These are phyloP conservation scores for Pythium brachiatum DNA, from an alignment of 352 stramenopile genomes.

Conservation along the genomic window DNA sequence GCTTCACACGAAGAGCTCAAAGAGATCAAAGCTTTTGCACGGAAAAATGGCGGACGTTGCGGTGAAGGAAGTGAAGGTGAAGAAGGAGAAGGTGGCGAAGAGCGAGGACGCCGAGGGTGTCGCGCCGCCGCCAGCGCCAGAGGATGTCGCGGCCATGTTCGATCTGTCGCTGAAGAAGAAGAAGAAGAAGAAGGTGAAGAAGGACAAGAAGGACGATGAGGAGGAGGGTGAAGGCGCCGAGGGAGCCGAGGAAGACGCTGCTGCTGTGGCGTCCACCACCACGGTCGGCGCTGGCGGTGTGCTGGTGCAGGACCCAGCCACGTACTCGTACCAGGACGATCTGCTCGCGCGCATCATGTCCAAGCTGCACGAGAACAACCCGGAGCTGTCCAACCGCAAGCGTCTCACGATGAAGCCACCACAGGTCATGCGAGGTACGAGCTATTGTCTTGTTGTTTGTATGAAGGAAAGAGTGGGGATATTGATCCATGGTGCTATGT, in stretches of 20 bases:
- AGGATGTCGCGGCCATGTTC: constrained; percentile 89
- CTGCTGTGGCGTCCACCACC: constrained; percentile 34
- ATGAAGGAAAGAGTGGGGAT: background rate
- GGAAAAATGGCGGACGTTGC: constrained; percentile 54
- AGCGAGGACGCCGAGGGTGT: constrained; percentile 42
- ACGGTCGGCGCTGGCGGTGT: constrained; percentile 26
- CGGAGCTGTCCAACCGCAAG: constrained; percentile 95
- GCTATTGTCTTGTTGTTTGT: background rate
- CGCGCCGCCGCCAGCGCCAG: constrained; percentile 50
- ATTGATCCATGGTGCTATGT: background rate
- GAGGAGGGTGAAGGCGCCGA: constrained; percentile 31
- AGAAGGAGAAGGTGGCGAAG: constrained; percentile 26
- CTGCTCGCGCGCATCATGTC: constrained; percentile 93
- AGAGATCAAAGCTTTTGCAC: background rate
- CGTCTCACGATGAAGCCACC: constrained; percentile 89
- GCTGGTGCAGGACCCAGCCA: constrained; percentile 84
- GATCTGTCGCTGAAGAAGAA: constrained; percentile 92
- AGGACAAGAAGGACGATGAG: constrained; percentile 44
- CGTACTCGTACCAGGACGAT: constrained; percentile 95
- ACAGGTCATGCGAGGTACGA: constrained; percentile 75
- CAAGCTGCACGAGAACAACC: constrained; percentile 96
- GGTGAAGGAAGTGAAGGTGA: constrained; percentile 39
- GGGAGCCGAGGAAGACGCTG: constrained; percentile 27
- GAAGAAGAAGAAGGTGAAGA: constrained; percentile 90
- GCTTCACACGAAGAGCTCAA: background rate